Base-by-base conservation (phyloP, 768 basidiomycete genomes). In the Butyriboletus loyo region DNA sequence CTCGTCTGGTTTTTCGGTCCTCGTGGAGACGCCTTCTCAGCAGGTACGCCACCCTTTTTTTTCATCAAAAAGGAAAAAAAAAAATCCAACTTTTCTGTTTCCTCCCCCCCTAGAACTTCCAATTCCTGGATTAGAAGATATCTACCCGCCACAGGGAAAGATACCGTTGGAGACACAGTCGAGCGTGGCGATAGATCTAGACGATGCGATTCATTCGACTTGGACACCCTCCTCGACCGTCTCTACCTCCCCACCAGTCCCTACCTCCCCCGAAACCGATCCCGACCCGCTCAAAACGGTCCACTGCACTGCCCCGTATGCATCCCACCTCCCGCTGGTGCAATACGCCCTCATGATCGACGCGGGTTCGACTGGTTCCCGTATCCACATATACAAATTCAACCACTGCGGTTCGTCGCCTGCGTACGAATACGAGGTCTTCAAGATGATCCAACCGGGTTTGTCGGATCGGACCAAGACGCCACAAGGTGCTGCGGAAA, bases 361-460 rank as follows among this genome's bases (percentile, higher is more conserved):
- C 69, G 96, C 97, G 1, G 97, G 97, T 22, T 98, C 95, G 17
- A 97, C 94, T 0, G 97, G 96, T 19, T 97, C 95, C 0, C 84
- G 97, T 17, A 94, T 98, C 64, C 97, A 99, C 77, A 80, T 98
- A 30, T 99, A 98, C 85, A 98, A 97, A 67, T 98, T 98, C 83
- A 80, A 96, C 79, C 86, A 93, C 75, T 94, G 93, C 74, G 76
- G 77, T 0, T 68, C 85, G 0, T 82, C 87, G 0, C 85, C 93
- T 1, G 66, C 75, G 21, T 90, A 89, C 71, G 96, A 98, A 67
- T 94, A 94, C 75, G 97, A 99, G 66, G 87, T 89, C 7, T 98
- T 98, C 79, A 81, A 81, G 64, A 81, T 84, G 77, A 84, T 79
- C 7, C 77, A 87, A 25, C 92, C 91, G 0, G 95, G 96, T 0